Evolutionary conservation across 75 land plant species (phyloP), one percentile per base, ranked within the genome.

Genomic region (Ceratopteris richardii): DNA sequence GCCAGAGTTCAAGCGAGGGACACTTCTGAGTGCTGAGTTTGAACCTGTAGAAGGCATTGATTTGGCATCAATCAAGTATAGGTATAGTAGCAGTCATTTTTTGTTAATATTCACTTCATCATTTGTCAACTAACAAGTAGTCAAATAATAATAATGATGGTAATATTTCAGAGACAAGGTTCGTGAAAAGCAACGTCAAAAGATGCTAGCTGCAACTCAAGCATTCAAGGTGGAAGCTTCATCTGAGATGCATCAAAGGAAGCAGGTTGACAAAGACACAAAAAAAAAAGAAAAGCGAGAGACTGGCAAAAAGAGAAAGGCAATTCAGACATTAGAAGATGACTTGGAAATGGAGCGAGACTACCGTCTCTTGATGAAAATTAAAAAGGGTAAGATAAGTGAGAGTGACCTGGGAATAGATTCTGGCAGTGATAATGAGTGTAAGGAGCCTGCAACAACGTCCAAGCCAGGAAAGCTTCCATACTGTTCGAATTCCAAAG

Each of bases 141-240:
- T n/a, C n/a, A n/a, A 31, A 28, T 5, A 16, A 3, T 41, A 29
- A 37, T 16, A 16, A 28, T 44, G n/a, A 12, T 29, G 24, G 21
- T 20, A 18, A 16, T 48, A 7, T 39, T 30, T 19, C 61, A 94
- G 99, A 66, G 91, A 90, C 58, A 94, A 86, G 77, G 71, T 79
- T 56, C 77, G 99, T 31, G 96, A 94, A 63, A 94, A 94, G 66
- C 88, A 90, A 64, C 81, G 96, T 6, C 80, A 83, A 51, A 90
- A 86, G 63, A 84, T 79, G 22, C 11, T 90, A 63, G 55, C 59
- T 24, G 61, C 56, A 56, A 63, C 56, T 14, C 74, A 80, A 61
- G 52, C 71, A 54, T 53, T 54, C 23, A 62, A 37, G 54, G 59
- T 53, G 23, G 47, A 67, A 36, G 58, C 51, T 52, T 58, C 2